These are phyloP conservation scores for Hymenoscyphus repandus DNA, from an alignment of 2,329 filamentous ascomycete species.

Conservation along the genomic window DNA sequence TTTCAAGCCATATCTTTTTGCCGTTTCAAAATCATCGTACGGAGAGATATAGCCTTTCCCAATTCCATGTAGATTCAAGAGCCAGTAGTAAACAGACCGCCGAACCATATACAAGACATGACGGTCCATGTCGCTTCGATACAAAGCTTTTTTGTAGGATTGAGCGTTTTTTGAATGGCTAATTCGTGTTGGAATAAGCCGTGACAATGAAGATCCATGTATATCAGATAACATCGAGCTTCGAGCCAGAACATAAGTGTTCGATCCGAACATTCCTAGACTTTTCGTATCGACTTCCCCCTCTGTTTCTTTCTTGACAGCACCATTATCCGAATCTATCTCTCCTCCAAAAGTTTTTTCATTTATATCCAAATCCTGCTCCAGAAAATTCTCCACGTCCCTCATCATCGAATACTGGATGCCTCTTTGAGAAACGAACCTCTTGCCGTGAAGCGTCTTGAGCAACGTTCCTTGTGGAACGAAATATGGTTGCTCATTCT, in stretches of 20 bases:
- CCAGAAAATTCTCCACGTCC: not conserved
- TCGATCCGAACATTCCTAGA: not conserved
- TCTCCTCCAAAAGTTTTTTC: no score
- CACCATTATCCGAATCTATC: no score
- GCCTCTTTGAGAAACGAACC: slow-evolving; percentile 1
- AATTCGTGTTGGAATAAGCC: not conserved
- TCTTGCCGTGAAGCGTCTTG: slow-evolving; percentile 6
- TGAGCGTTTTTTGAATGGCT: not conserved
- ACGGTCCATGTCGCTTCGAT: not conserved
- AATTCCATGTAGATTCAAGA: no score
- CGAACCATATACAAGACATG: no score
- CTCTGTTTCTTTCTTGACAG: not conserved
- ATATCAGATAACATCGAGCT: not conserved
- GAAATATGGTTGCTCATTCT: slow-evolving; percentile 49
- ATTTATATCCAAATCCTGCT: no score
- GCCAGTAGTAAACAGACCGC: no score
- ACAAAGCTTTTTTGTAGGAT: not conserved
- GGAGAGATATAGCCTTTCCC: no score
- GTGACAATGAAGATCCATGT: not conserved
- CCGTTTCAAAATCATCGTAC: no score
- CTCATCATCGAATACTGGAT: no score
- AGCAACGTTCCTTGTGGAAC: slow-evolving; percentile 41
- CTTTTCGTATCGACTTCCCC: not conserved
- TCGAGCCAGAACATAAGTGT: not conserved
- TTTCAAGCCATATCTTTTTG: no score